These are phyloP conservation scores for Pythium myriotylum DNA, from an alignment of 352 stramenopile species.

Conservation along the genomic window DNA sequence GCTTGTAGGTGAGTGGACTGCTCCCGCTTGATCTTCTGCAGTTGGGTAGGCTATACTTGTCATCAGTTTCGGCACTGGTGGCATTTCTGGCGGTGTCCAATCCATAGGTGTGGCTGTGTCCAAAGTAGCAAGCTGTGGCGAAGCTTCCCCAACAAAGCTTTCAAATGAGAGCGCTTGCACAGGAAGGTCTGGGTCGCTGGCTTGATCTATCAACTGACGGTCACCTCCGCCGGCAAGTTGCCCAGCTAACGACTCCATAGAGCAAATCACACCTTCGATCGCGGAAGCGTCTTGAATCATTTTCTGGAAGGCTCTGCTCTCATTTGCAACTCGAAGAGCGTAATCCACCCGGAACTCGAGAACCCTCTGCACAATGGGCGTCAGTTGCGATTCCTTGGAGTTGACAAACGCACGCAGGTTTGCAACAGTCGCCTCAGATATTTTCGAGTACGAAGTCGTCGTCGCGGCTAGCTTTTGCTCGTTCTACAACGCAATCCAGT, in stretches of 20 bases:
- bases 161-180: slow-evolving; percentile 65
- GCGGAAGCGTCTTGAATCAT: slow-evolving; percentile 45
- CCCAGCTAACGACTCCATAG: slow-evolving; percentile 46
- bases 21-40: background rate
- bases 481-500: too few species aligned
- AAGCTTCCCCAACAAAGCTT: slow-evolving; percentile 55
- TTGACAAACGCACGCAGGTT: slow-evolving; percentile 65
- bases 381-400: slow-evolving; percentile 59
- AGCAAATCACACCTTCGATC: slow-evolving; percentile 42
- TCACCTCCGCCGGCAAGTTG: slow-evolving; percentile 12
- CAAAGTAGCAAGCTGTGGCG: background rate
- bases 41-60: background rate
- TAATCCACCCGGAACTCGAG: slow-evolving; percentile 71
- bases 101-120: background rate
- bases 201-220: slow-evolving; percentile 2
- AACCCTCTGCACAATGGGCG: slow-evolving; percentile 63
- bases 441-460: slow-evolving; percentile 68
- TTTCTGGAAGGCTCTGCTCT: slow-evolving; percentile 54
- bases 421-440: slow-evolving; percentile 59
- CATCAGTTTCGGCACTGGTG: slow-evolving; percentile 4
- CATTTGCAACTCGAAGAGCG: slow-evolving; percentile 51
- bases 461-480: slow-evolving; percentile 75
- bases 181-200: slow-evolving; percentile 12
- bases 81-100: slow-evolving; percentile 13
- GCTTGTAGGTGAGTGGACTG: slow-evolving; percentile 8